A percentile compares a stretch with the other conserved stretches of the same genome.
These are phyloP conservation scores for Pinus taeda DNA, from an alignment of 75 land plant species.

Conservation along the genomic window DNA sequence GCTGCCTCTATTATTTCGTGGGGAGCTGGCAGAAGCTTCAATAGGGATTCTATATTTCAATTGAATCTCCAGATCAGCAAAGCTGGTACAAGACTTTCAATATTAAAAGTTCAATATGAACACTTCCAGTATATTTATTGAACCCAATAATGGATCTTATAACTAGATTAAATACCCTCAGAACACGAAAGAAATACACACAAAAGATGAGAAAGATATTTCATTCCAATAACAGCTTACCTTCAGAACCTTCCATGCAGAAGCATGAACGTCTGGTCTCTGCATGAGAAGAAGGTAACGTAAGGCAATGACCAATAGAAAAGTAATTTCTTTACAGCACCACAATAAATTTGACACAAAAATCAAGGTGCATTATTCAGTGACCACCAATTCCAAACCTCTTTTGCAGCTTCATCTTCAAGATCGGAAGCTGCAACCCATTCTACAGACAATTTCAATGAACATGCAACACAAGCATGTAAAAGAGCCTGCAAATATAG, in stretches of 20 bases:
- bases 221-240: slow-evolving; percentile 22
- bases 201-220: neutral
- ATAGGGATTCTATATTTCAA: too few species aligned
- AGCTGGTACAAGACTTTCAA: too few species aligned
- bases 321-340: neutral
- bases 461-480: slow-evolving; percentile 87
- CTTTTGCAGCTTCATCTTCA: slow-evolving; percentile 67
- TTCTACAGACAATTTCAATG: slow-evolving; percentile 68
- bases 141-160: neutral
- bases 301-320: neutral
- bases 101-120: neutral
- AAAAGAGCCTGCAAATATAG: slow-evolving; percentile 64
- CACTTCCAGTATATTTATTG: neutral
- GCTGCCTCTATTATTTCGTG: too few species aligned
- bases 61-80: too few species aligned
- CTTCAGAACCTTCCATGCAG: slow-evolving; percentile 80
- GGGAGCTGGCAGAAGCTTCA: too few species aligned
- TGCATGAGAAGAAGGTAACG: slow-evolving; percentile 22
- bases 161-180: neutral
- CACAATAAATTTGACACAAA: neutral
- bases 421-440: slow-evolving; percentile 97
- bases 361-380: neutral
- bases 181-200: neutral
- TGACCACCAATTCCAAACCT: slow-evolving; percentile 23
- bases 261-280: slow-evolving; percentile 76